Conservation (phyloP, 1,284 basidiomycete species). For the Athelia sp. region DNA sequence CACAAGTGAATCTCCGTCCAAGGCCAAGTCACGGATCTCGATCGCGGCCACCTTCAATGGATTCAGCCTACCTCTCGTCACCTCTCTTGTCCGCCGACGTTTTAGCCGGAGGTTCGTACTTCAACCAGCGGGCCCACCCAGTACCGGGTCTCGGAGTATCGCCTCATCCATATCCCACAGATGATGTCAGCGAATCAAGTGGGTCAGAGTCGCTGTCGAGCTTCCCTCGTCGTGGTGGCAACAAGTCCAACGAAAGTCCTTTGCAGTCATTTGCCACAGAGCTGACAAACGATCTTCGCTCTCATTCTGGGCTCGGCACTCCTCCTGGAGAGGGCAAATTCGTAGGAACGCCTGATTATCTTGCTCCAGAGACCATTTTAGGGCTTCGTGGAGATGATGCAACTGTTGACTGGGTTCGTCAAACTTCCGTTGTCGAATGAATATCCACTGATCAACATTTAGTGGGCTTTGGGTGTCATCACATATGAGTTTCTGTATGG, state of each 20-base stretch:
- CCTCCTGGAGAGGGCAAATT: constrained; percentile 87
- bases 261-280: constrained; percentile 78
- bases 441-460: constrained; percentile 12
- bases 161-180: constrained; percentile 63
- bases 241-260: constrained; percentile 63
- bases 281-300: constrained; percentile 76
- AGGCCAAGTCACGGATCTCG: constrained; percentile 60
- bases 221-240: constrained; percentile 44
- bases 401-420: constrained; percentile 88
- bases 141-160: constrained; percentile 55
- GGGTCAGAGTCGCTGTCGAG: constrained; percentile 74
- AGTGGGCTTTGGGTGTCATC: constrained; percentile 98
- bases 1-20: constrained; percentile 51
- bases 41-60: constrained; percentile 77
- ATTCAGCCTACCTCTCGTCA: constrained; percentile 75
- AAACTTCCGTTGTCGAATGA: constrained; percentile 2
- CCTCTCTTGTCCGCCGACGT: constrained; percentile 59
- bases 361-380: constrained; percentile 94
- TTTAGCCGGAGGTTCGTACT: constrained; percentile 72
- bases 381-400: constrained; percentile 95
- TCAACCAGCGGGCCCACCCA: constrained; percentile 58
- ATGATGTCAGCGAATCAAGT: constrained; percentile 82
- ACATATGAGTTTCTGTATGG: constrained; percentile 98
- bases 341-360: constrained; percentile 95
- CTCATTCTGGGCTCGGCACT: constrained; percentile 54